Evolutionary conservation across 306 rosid species (phyloP), one percentile per base, ranked within the genome.

Genomic region (Amphicarpaea edgeworthii): DNA sequence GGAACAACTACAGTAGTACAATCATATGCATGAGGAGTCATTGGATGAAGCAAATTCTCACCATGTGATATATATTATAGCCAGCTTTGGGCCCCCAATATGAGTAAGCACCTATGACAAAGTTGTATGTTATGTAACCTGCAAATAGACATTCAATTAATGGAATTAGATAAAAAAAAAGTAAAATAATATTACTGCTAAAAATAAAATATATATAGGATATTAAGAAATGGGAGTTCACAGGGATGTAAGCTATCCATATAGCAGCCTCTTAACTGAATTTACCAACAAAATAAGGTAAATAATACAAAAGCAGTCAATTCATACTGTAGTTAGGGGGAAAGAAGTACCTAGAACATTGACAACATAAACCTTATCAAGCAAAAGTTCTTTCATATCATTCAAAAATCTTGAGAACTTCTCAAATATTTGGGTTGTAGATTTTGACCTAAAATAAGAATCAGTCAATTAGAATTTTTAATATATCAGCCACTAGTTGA

Each of bases 71-170:
- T 51, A 91, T 91, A 70, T 50, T 84, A 75, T 88, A 90, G 66
- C 91, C 94, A 24, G 94, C 96, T 84, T 90, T 93, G 15, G 98
- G 97, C 1, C 93, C 98, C 98, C 98, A 93, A 77, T 91, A 93
- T 8, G 97, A 86, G 86, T 88, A 91, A 3, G 98, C 97, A 47
- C 98, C 97, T 12, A 93, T 3, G 43, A 93, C 98, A 51, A 91
- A 91, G 83, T 67, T 90, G 93, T 93, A 93, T 26, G 81, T 89
- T 76, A 87, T 69, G 76, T 83, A 86, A 75, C 97, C 98, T 93
- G 63, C 49, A 79, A 78, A 46, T 38, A 70, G 59, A 59, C 55
- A 57, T 80, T 74, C 61, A 61, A 59, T 68, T 70, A 60, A 66
- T 16, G 42, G 54, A 43, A 61, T 59, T 79, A 77, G 43, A 46